A percentile compares a stretch with the other conserved stretches of the same genome.
Evolutionary conservation across 177 flowering plant genomes (phyloP).

Genomic region (Telopea speciosissima): DNA sequence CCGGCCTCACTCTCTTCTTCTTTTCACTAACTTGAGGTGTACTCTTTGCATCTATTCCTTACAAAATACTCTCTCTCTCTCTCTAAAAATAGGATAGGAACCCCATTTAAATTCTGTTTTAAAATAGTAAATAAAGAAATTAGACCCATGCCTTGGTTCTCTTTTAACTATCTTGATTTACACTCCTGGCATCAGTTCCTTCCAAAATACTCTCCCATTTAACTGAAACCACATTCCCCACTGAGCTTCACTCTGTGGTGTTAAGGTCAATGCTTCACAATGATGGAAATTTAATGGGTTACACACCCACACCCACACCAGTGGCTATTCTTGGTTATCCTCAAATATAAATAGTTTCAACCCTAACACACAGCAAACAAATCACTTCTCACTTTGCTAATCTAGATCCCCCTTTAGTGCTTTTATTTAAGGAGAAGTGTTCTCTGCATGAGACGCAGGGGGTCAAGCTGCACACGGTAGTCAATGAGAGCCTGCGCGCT

Average conservation of each 20-base stretch:
- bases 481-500: too few species aligned
- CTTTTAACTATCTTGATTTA: neutral
- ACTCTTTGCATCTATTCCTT: slow-evolving; percentile 13
- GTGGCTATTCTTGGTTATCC: neutral
- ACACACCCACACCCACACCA: neutral
- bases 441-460: too few species aligned
- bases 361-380: too few species aligned
- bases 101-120: too few species aligned
- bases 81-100: neutral
- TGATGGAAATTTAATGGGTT: neutral
- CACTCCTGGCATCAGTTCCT: slow-evolving; percentile 24
- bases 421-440: too few species aligned
- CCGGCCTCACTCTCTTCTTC: too few species aligned
- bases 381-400: too few species aligned
- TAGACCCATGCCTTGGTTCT: neutral
- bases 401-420: too few species aligned
- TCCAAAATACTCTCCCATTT: slow-evolving; percentile 7
- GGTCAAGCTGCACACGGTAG: too few species aligned
- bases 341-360: neutral
- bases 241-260: neutral
- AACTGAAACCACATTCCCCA: neutral
- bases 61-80: too few species aligned
- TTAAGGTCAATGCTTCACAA: neutral
- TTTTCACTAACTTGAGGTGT: slow-evolving; percentile 9
- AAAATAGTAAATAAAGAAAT: too few species aligned